Conservation (phyloP, 164 flowering plant species). For the Vitis cinerea region DNA sequence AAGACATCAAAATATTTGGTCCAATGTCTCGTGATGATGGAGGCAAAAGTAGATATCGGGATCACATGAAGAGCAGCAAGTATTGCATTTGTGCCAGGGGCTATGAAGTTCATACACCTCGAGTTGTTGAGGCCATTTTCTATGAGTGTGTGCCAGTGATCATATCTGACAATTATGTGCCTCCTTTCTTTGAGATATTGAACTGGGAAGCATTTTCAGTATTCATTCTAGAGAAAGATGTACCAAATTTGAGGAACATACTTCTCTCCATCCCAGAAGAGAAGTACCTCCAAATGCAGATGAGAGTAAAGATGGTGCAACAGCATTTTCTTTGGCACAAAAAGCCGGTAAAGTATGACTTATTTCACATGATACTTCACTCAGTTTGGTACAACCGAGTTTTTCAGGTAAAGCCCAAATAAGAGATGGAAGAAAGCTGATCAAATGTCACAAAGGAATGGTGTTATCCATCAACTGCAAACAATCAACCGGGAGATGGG, state of each 20-base stretch:
- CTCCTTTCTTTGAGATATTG: constrained; percentile 46
- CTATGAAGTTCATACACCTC: constrained; percentile 41
- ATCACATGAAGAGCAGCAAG: constrained; percentile 51
- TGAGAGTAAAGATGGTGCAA: constrained; percentile 35
- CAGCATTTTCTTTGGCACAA: constrained; percentile 49
- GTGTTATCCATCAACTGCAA: too few species aligned
- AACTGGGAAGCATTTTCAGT: constrained; percentile 43
- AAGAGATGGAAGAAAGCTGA: not conserved
- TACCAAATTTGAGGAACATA: constrained; percentile 39
- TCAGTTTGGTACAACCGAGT: constrained; percentile 43
- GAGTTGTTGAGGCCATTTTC: constrained; percentile 45
- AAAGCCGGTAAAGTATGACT: constrained; percentile 34
- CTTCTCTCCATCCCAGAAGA: constrained; percentile 39
- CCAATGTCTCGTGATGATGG: constrained; percentile 32
- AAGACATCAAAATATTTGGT: constrained; percentile 44
- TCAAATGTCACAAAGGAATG: too few species aligned
- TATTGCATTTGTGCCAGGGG: constrained; percentile 48
- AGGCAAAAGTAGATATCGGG: constrained; percentile 32
- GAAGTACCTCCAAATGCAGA: constrained; percentile 31
- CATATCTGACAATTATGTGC: constrained; percentile 46
- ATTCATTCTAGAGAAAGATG: constrained; percentile 37
- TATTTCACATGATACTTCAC: constrained; percentile 47
- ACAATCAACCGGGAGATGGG: too few species aligned
- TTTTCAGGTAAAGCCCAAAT: constrained; percentile 18
- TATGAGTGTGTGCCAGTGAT: constrained; percentile 50